Conservation (phyloP, 371 early-diverging fungal genomes). For the Actinomortierella wolfii region DNA sequence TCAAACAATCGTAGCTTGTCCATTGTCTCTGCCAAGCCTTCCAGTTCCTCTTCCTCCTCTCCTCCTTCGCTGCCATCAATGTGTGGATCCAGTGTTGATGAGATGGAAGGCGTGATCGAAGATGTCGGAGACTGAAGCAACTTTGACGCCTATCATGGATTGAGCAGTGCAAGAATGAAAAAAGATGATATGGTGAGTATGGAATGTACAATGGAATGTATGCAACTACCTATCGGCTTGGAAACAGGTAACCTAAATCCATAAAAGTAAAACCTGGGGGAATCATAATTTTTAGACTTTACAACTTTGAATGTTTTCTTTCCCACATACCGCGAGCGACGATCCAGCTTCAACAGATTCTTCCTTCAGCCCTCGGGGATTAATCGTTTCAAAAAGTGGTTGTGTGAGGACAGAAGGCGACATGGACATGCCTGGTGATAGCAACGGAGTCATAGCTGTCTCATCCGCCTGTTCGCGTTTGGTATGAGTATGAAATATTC, state of each 20-base stretch:
- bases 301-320: neutral
- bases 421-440: neutral
- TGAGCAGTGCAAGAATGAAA: neutral
- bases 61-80: conserved; percentile 26
- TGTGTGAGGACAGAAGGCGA: neutral
- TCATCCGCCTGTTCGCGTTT: conserved; percentile 4
- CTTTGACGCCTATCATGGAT: conserved; percentile 8
- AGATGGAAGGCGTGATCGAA: conserved; percentile 22
- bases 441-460: conserved; percentile 7
- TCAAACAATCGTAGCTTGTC: conserved; percentile 40
- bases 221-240: no score
- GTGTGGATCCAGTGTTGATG: conserved; percentile 24
- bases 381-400: conserved; percentile 4
- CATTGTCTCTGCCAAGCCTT: conserved; percentile 37
- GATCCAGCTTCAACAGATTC: conserved; percentile 4
- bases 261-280: conserved; percentile 12
- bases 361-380: conserved; percentile 12
- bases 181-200: neutral
- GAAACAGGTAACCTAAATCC: conserved; percentile 20
- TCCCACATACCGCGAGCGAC: neutral
- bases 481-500: no score
- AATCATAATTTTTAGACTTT: neutral
- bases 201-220: no score
- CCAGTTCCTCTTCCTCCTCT: conserved; percentile 21
- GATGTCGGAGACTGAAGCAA: conserved; percentile 27